These are phyloP conservation scores for Podosphaera aphanis DNA, from an alignment of 2,329 filamentous ascomycete genomes.

Conservation along the genomic window DNA sequence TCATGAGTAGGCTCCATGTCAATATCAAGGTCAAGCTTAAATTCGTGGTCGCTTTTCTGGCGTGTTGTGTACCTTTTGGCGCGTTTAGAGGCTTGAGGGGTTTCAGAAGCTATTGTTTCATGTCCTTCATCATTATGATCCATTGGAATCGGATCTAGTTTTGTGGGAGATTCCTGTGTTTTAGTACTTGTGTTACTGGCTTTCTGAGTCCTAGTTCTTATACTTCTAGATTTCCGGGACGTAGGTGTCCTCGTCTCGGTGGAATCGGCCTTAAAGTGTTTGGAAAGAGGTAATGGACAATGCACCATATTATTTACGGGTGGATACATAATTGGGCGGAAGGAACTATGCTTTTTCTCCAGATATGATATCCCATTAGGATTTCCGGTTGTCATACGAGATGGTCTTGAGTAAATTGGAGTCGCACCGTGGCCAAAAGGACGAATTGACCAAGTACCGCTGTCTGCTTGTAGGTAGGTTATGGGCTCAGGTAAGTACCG, in stretches of 20 bases:
- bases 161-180: background rate
- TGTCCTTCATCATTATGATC: background rate
- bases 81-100: background rate
- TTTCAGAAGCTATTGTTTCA: background rate
- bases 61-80: background rate
- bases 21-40: background rate
- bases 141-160: background rate
- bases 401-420: conserved; percentile 12
- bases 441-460: conserved; percentile 13
- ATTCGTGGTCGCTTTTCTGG: background rate
- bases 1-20: background rate
- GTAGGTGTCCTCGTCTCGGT: background rate
- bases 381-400: conserved; percentile 9
- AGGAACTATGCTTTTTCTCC: conserved; percentile 7
- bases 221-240: background rate
- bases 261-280: background rate
- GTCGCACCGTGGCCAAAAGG: conserved; percentile 15
- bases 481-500: conserved; percentile 11
- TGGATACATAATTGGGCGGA: conserved; percentile 10
- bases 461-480: conserved; percentile 13
- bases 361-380: conserved; percentile 6
- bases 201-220: background rate
- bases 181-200: background rate
- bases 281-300: conserved; percentile 7
- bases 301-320: conserved; percentile 5